Conservation (phyloP, 176 grass and related monocot species). For the Oryza glaberrima region DNA sequence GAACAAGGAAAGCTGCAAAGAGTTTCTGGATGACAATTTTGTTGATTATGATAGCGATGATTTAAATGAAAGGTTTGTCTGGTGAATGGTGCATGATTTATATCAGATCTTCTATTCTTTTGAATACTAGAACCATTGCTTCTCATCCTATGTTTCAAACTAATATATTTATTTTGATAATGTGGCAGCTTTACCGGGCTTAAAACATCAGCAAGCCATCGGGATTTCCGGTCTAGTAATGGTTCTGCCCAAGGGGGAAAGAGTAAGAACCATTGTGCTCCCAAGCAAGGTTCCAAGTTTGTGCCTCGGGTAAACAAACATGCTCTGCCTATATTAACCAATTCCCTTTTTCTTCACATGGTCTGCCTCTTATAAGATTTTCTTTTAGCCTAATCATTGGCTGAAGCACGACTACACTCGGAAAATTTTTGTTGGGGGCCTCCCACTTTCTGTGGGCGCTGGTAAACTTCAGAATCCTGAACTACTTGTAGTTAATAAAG, state of each 20-base stretch:
- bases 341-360: not conserved
- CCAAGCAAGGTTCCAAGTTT: conserved; percentile 46
- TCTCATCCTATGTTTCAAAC: conserved; percentile 6
- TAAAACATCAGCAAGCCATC: conserved; percentile 39
- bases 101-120: not conserved
- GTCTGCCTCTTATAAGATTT: conserved; percentile 20
- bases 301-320: conserved; percentile 42
- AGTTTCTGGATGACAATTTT: conserved; percentile 35
- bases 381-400: conserved; percentile 47
- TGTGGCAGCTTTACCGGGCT: conserved; percentile 20
- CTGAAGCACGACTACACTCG: conserved; percentile 59
- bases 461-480: conserved; percentile 43
- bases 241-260: conserved; percentile 38
- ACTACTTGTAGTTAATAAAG: not conserved
- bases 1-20: conserved; percentile 24
- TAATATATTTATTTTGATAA: conserved; percentile 20
- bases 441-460: conserved; percentile 57
- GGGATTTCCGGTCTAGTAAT: conserved; percentile 35
- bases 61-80: conserved; percentile 44
- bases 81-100: not conserved
- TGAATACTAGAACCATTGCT: not conserved
- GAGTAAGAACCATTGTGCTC: conserved; percentile 36
- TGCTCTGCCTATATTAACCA: conserved; percentile 15
- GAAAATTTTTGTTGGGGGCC: conserved; percentile 70
- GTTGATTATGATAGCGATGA: conserved; percentile 35